Base-by-base conservation (phyloP, 2,329 filamentous ascomycete species). In the Pseudocercospora vitis region DNA sequence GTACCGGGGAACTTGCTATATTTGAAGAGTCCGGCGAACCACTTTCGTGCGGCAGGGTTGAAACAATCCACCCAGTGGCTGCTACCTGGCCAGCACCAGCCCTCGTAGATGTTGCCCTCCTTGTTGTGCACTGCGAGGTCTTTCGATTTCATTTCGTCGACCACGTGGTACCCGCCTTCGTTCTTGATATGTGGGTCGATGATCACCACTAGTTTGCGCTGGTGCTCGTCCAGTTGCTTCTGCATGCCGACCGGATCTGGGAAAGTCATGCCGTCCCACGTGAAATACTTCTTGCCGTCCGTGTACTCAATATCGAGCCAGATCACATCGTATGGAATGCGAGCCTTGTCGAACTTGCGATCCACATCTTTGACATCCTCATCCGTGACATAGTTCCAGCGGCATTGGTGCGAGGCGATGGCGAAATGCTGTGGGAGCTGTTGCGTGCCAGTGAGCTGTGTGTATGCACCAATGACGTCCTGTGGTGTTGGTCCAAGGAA, bases 111-210 rank as follows among this genome's bases (percentile, higher is more conserved):
- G 50, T 88, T 86, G 57, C 85, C 85, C 19, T 96, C 88, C 74
- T 97, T 99, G 78, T 95, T 91, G 70, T 89, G 86, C 44, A 95
- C 86, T 5, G 86, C 91, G 12, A 96, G 76, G 7, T 87, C 86
- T 68, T 96, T 89, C 52, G 84, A 86, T 72, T 88, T 94, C 62
- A 99, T 73, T 68, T 96, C 86, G 11, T 91, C 81, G 7, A 86
- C 85, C 23, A 97, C 80, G 0, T 75, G 75, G 68, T 96, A 99
- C 63, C 83, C 81, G 49, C 84, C 86, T 48, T 84, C 81, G 65
- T 96, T 97, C 78, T 99, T 99, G 77, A 99, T 96, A 63, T 99
- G 94, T 14, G 94, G 94, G 63, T 99, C 94, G 57, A 97, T 96
- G 64, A 99, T 95, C 44, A 88, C 83, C 9, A 97, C 94, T 7